These are phyloP conservation scores for Xylaria sp. DNA, from an alignment of 2,329 filamentous ascomycete genomes.

Conservation along the genomic window DNA sequence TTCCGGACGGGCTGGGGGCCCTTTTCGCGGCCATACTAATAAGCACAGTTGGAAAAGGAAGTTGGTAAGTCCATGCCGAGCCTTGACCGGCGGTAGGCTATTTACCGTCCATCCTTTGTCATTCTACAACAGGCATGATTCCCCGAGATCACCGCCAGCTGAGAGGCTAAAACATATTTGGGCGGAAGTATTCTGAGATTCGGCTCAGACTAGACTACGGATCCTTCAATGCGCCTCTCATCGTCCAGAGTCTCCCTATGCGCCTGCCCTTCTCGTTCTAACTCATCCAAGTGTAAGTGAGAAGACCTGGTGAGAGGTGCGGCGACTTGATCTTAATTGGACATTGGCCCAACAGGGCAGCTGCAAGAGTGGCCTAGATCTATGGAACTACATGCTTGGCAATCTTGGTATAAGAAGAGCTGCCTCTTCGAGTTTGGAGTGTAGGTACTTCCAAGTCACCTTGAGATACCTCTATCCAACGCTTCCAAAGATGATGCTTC, in stretches of 20 bases:
- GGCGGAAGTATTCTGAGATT: background rate
- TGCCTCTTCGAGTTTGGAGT: background rate
- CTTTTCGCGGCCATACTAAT: background rate
- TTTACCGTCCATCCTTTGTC: too few species aligned
- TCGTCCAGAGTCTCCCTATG: background rate
- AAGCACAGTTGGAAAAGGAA: slow-evolving; percentile 17
- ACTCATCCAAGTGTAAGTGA: background rate
- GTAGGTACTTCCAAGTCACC: too few species aligned
- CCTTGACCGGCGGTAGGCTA: background rate
- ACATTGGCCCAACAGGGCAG: background rate
- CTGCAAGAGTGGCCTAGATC: background rate
- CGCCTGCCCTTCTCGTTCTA: background rate
- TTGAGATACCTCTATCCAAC: too few species aligned
- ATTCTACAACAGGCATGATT: too few species aligned
- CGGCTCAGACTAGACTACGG: background rate
- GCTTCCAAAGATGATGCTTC: background rate
- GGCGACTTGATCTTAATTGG: background rate
- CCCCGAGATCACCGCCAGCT: too few species aligned
- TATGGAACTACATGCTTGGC: background rate
- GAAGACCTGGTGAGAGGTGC: background rate
- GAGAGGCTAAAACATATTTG: background rate
- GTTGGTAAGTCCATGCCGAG: slow-evolving; percentile 16
- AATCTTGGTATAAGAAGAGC: background rate
- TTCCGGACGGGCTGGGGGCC: slow-evolving; percentile 10
- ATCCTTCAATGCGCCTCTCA: background rate